Base-by-base conservation (phyloP, 2,329 filamentous ascomycete genomes). In the Falciphora oryzae region DNA sequence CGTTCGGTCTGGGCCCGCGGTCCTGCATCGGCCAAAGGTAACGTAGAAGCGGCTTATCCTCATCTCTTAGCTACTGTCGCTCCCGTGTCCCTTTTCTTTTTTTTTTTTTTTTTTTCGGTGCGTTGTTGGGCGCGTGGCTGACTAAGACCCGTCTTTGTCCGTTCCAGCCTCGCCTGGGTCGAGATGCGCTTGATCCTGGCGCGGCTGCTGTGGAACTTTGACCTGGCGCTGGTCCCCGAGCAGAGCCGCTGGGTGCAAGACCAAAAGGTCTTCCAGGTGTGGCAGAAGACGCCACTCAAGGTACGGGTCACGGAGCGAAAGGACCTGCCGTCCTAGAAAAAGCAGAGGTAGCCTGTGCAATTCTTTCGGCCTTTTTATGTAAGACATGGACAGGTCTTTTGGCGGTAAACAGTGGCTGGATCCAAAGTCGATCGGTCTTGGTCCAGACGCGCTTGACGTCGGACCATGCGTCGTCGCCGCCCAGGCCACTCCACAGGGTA, bases 141-240 rank as follows among this genome's bases (percentile, higher is more conserved):
- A 38, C 35, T 6, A 18, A 3, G 13, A 14, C 35, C 16, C 14
- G 35, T 3, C 35, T 16, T 38, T 38, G 35, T 18, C 13, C 1
- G 18, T 25, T n/a, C 22, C 58, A 76, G 73, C 63, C 70, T 78
- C 13, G 76, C 76, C 22, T 75, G 74, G 50, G 71, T 69, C 25
- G 76, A 78, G 65, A 75, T 78, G 73, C 72, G 75, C 11, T 62
- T 77, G 13, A 74, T 77, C 22, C 64, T 78, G 7, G 72, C 75
- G 10, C 69, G 69, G 14, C 57, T 78, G 6, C 61, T 77, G 1
- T 77, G 69, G 64, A 73, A 74, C 59, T 78, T 78, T 61, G 75
- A 77, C 63, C 61, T 77, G 65, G 59, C 67, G 38, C 66, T 76
- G 13, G 67, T 66, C 2, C 32, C 35, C 22, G 32, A 50, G 32